Evolutionary conservation across 75 land plant species (phyloP).

Genomic region (Picea glauca): DNA sequence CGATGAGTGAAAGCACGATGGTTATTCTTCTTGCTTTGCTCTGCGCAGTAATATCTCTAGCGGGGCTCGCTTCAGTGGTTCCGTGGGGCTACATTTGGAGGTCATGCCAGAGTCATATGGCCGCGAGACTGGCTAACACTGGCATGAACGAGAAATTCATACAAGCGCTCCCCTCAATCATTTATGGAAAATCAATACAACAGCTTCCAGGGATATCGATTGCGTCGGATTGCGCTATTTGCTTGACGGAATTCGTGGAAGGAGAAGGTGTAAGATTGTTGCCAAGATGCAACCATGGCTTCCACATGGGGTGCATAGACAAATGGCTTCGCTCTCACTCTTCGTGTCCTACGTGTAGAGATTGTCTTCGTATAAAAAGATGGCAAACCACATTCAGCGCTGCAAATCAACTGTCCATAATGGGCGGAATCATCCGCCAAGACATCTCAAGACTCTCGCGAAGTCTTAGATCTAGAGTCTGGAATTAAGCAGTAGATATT

Average conservation of each 20-base stretch:
- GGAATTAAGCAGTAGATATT: too few species aligned
- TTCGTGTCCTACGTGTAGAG: constrained; percentile 39
- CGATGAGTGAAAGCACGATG: not conserved
- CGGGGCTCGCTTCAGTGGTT: not conserved
- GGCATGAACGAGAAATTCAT: constrained; percentile 32
- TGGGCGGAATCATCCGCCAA: too few species aligned
- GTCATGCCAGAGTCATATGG: not conserved
- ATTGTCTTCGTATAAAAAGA: too few species aligned
- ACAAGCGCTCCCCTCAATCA: constrained; percentile 19
- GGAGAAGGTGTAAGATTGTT: constrained; percentile 30
- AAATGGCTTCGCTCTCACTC: constrained; percentile 5
- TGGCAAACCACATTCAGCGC: too few species aligned
- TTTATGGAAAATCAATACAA: not conserved
- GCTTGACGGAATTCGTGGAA: constrained; percentile 39
- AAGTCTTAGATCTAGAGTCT: too few species aligned
- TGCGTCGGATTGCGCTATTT: constrained; percentile 36
- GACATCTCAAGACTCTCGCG: too few species aligned
- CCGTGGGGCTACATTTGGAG: not conserved
- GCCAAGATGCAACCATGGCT: constrained; percentile 22
- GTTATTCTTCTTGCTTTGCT: too few species aligned
- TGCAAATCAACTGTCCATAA: too few species aligned
- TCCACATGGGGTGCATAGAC: too few species aligned
- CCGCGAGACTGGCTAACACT: constrained; percentile 5
- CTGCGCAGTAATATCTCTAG: too few species aligned
- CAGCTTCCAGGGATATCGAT: not conserved